Percentiles rank a stretch among this genome's conserved stretches.
Conservation (phyloP, 1,284 basidiomycete genomes). For the Apiotrichum laibachii region DNA sequence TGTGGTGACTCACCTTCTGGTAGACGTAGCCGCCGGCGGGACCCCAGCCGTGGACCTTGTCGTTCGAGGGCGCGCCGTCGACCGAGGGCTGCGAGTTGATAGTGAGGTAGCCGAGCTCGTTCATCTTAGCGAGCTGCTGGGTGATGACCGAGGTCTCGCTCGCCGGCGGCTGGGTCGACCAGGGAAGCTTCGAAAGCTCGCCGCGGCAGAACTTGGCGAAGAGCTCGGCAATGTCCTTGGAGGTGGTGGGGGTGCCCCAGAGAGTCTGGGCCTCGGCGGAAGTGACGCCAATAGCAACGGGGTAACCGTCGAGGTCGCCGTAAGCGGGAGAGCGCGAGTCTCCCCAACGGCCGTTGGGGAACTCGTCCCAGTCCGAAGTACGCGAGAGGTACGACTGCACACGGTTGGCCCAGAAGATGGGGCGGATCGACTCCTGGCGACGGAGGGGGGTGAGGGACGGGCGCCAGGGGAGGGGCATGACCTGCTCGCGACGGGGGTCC, state of each 20-base stretch:
- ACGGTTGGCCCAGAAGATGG: conserved; percentile 85
- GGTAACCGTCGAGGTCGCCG: conserved; percentile 94
- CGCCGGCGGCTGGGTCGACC: conserved; percentile 88
- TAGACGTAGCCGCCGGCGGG: conserved; percentile 88
- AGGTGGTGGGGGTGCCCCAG: conserved; percentile 77
- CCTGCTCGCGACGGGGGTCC: conserved; percentile 76
- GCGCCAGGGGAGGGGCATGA: conserved; percentile 89
- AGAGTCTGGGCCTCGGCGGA: conserved; percentile 67
- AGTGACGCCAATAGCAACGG: conserved; percentile 74
- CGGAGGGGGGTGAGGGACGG: conserved; percentile 88
- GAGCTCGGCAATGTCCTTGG: conserved; percentile 61
- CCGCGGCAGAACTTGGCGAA: conserved; percentile 78
- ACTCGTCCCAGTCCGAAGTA: conserved; percentile 96
- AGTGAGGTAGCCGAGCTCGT: conserved; percentile 86
- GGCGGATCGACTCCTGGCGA: conserved; percentile 82
- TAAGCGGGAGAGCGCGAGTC: conserved; percentile 92
- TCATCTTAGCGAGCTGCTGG: conserved; percentile 75
- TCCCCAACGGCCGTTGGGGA: conserved; percentile 97
- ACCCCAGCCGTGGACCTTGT: conserved; percentile 89
- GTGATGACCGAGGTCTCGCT: conserved; percentile 83
- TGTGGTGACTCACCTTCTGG: conserved; percentile 63
- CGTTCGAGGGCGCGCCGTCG: conserved; percentile 81
- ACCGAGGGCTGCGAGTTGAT: conserved; percentile 99
- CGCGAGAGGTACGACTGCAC: conserved; percentile 86
- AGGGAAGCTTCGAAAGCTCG: conserved; percentile 75